phyloP scores from a whole-genome alignment of 495 filamentous ascomycete species.

The Pyrenula aspistea region DNA sequence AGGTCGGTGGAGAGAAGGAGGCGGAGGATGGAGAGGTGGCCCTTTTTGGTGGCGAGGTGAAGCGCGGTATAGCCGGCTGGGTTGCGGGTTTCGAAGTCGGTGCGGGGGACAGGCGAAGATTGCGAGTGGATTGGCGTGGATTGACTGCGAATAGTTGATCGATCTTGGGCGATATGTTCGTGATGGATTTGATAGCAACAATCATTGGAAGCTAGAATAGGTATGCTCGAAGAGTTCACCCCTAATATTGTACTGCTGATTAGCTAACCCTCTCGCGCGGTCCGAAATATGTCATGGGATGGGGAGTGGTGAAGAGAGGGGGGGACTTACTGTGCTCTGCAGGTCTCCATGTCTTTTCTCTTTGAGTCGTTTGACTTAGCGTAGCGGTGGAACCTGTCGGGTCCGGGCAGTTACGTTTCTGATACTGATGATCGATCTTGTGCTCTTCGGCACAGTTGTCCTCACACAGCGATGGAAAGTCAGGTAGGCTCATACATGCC shows the following conservation, averaged over 20 bases:
- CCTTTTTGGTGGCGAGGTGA: background rate
- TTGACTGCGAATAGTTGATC: background rate
- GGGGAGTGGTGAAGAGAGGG: background rate
- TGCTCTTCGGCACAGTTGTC: background rate
- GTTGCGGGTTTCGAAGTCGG: background rate
- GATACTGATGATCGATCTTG: background rate
- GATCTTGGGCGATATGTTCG: background rate
- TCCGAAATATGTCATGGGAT: background rate
- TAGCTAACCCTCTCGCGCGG: no score
- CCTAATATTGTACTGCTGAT: background rate
- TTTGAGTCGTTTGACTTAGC: background rate
- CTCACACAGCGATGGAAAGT: background rate
- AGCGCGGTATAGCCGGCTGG: background rate
- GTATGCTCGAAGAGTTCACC: background rate
- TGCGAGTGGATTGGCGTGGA: background rate
- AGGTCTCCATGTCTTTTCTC: background rate
- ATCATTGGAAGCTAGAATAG: background rate
- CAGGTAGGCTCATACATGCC: background rate
- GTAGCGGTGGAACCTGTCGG: background rate
- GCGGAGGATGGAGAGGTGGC: background rate
- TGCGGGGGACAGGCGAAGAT: background rate
- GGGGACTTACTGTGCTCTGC: background rate
- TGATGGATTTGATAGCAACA: background rate
- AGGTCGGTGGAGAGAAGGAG: background rate
- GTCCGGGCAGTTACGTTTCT: background rate